phyloP scores from a whole-genome alignment of 23 red algal genomes.

The Gracilaria vermiculophylla region DNA sequence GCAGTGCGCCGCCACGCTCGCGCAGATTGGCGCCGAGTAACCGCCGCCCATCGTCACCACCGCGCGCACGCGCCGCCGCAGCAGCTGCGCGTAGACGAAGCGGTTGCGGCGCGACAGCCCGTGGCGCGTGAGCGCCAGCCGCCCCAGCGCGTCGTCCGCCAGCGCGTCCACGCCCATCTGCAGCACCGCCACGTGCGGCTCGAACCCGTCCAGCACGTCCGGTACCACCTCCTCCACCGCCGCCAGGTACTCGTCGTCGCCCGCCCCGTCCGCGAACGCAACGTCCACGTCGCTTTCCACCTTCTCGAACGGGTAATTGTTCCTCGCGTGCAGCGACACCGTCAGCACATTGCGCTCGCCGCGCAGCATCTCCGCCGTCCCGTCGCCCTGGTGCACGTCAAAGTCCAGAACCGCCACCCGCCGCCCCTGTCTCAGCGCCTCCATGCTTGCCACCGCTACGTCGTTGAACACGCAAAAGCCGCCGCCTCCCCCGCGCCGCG shows the following conservation, averaged over 20 bases:
- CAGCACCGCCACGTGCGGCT: slow-evolving; percentile 50
- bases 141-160: slow-evolving; percentile 60
- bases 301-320: slow-evolving; percentile 71
- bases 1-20: slow-evolving; percentile 56
- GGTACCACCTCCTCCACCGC: slow-evolving; percentile 27
- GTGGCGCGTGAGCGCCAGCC: slow-evolving; percentile 28
- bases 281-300: slow-evolving; percentile 49
- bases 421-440: slow-evolving; percentile 4
- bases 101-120: slow-evolving; percentile 56
- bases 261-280: slow-evolving; percentile 45
- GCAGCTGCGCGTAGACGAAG: slow-evolving; percentile 39
- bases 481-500: slow-evolving; percentile 25
- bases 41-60: slow-evolving; percentile 78
- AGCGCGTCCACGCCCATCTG: slow-evolving; percentile 86
- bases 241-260: slow-evolving; percentile 51
- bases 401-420: slow-evolving; percentile 26
- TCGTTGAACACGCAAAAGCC: slow-evolving; percentile 59
- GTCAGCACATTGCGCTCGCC: slow-evolving; percentile 21
- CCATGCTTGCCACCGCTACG: slow-evolving; percentile 6
- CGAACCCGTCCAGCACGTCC: slow-evolving; percentile 19
- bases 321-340: slow-evolving; percentile 51
- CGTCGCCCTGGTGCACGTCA: slow-evolving; percentile 61
- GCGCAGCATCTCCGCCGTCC: slow-evolving; percentile 33
- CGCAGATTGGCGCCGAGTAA: slow-evolving; percentile 51
- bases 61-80: neutral